These are phyloP conservation scores for Phytopythium boreale DNA, from an alignment of 352 stramenopile genomes.

Conservation along the genomic window DNA sequence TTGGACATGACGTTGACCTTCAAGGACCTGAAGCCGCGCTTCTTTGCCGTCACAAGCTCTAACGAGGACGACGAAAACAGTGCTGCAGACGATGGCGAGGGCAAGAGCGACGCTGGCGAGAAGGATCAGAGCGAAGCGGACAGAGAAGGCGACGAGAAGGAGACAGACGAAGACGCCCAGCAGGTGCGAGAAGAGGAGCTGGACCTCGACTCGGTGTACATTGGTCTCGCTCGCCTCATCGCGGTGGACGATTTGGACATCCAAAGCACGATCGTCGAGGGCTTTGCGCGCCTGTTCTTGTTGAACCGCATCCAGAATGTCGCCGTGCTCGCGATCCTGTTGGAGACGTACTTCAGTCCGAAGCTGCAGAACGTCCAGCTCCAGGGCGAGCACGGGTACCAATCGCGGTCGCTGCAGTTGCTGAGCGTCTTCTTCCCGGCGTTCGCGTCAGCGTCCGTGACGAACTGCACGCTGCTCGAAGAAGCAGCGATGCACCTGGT, in stretches of 20 bases:
- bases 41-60: slow-evolving; percentile 23
- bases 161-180: slow-evolving; percentile 9
- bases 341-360: slow-evolving; percentile 76
- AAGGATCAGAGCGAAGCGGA: slow-evolving; percentile 19
- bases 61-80: slow-evolving; percentile 2
- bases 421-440: slow-evolving; percentile 76
- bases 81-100: background rate
- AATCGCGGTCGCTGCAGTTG: slow-evolving; percentile 63
- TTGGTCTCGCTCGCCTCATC: slow-evolving; percentile 51
- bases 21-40: slow-evolving; percentile 46
- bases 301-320: slow-evolving; percentile 67
- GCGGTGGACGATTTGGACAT: slow-evolving; percentile 61
- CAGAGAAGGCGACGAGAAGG: slow-evolving; percentile 19
- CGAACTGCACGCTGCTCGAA: slow-evolving; percentile 62
- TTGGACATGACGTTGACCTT: slow-evolving; percentile 72
- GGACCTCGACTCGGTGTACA: slow-evolving; percentile 55
- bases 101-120: slow-evolving; percentile 2
- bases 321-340: slow-evolving; percentile 51
- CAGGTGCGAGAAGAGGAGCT: slow-evolving; percentile 27
- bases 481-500: slow-evolving; percentile 61
- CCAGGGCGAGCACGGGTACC: slow-evolving; percentile 49
- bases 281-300: slow-evolving; percentile 74
- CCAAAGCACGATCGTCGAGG: slow-evolving; percentile 72
- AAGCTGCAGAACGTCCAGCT: slow-evolving; percentile 53
- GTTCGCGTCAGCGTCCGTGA: slow-evolving; percentile 45